Percentiles rank a stretch among this genome's conserved stretches.
Conservation (phyloP, 768 basidiomycete genomes). For the Boletus vermiculosoides region DNA sequence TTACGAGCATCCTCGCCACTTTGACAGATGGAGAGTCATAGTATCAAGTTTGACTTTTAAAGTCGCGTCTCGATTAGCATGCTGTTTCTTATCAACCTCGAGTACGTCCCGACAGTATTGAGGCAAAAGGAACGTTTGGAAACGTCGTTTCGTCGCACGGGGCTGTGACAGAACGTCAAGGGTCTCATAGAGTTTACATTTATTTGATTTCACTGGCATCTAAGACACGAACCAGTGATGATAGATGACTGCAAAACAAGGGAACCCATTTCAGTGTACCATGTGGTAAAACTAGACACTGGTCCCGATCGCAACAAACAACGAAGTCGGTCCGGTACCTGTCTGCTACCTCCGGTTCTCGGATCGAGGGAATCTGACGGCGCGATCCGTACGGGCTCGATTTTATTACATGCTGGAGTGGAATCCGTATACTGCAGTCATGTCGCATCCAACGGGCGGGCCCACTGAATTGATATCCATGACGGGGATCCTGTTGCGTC, state of each 20-base stretch:
- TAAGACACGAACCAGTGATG: not conserved
- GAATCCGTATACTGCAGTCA: not conserved
- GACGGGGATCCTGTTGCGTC: conserved; percentile 19
- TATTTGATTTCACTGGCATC: not conserved
- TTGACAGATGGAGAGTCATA: conserved; percentile 72
- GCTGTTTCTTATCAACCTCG: not conserved
- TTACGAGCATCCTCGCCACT: conserved; percentile 2
- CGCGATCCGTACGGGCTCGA: not conserved
- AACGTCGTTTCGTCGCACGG: not conserved
- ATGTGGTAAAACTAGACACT: not conserved
- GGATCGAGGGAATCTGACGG: not conserved
- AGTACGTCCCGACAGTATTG: not conserved
- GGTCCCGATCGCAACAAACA: not conserved
- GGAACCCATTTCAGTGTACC: not conserved
- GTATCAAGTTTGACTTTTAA: conserved; percentile 76
- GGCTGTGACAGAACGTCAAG: not conserved
- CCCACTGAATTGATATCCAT: conserved; percentile 41
- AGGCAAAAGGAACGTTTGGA: not conserved
- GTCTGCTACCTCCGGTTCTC: not conserved
- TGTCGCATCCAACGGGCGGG: not conserved
- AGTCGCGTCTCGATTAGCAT: not conserved
- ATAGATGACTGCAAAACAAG: not conserved
- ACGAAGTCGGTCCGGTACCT: not conserved
- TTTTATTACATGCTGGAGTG: not conserved
- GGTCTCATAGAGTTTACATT: not conserved